phyloP scores from a whole-genome alignment of 2,329 filamentous ascomycete species.

The Aspergillus carbonarius region DNA sequence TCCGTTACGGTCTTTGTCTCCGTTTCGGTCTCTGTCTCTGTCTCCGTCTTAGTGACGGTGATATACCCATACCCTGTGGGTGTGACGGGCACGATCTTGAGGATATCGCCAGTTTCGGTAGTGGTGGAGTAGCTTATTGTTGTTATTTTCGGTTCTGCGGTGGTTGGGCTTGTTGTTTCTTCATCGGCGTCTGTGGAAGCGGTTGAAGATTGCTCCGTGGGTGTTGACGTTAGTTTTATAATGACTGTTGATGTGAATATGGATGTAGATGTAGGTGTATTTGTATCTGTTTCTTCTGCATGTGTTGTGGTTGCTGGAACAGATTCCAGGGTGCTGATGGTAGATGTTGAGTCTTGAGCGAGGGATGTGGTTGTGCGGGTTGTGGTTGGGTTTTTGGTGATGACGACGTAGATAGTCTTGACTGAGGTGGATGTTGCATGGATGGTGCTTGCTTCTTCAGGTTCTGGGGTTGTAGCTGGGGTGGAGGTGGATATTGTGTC shows the following conservation, averaged over 20 bases:
- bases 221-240: not conserved
- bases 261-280: not conserved
- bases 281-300: not conserved
- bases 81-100: slow-evolving; percentile 16
- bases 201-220: not conserved
- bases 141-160: not conserved
- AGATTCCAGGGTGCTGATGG: not conserved
- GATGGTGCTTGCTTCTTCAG: not conserved
- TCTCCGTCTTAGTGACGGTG: slow-evolving; percentile 17
- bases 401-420: not conserved
- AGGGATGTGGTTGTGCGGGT: not conserved
- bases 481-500: not conserved
- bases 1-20: slow-evolving; percentile 11
- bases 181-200: not conserved
- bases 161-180: not conserved
- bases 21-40: slow-evolving; percentile 12
- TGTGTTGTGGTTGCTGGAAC: not conserved
- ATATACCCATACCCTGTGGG: slow-evolving; percentile 14
- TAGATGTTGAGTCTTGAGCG: not conserved
- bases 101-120: not conserved
- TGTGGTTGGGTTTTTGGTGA: not conserved
- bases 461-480: not conserved
- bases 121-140: not conserved
- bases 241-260: not conserved
- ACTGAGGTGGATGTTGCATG: slow-evolving; percentile 6